Evolutionary conservation across 345 rosid genomes (phyloP), one percentile per base, ranked within the genome.

Genomic region (Populus alba): DNA sequence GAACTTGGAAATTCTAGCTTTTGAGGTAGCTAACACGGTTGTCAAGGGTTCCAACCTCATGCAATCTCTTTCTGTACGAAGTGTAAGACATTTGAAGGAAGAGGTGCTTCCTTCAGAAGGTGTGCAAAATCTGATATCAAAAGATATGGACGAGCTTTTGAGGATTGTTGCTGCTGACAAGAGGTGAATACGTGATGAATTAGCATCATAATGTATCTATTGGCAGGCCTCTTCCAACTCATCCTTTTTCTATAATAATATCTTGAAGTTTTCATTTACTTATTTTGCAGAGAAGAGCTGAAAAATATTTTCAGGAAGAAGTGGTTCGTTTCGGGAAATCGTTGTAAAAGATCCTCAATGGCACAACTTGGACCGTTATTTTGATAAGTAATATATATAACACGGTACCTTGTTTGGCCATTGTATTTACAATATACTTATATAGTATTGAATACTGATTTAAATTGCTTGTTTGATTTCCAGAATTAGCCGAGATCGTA

Each of bases 321-420:
- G 99, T 96, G 86, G 95, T 92, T 69, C 98, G 99, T 68, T 96
- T 96, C 77, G n/a, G 99, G 99, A 75, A 94, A 94, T 82, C 93
- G 90, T 77, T 90, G 97, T 80, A n/a, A 94, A 94, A 87, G 99
- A 96, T 90, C 97, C 97, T 81, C 98, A 96, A 75, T 96, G 93
- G 95, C 99, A 96, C 90, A 90, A 89, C 85, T 85, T 94, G 80
- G 94, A 92, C 69, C 98, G 99, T 68, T 94, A 91, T 83, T 96
- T 94, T 81, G 97, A 90, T 49, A 96, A 94, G 99, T 95, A 91
- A 90, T 79, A 77, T 27, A 16, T 29, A 75, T 71, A 29, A 41
- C 79, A 73, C 68, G 80, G 78, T 72, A 67, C 69, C 62, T 72
- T 31, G 25, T 69, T 38, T 27, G n/a, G 11, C 18, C 67, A 72